Percentiles rank a stretch among this genome's conserved stretches.
phyloP scores from a whole-genome alignment of 1,284 basidiomycete species.

The Sparassis latifolia region DNA sequence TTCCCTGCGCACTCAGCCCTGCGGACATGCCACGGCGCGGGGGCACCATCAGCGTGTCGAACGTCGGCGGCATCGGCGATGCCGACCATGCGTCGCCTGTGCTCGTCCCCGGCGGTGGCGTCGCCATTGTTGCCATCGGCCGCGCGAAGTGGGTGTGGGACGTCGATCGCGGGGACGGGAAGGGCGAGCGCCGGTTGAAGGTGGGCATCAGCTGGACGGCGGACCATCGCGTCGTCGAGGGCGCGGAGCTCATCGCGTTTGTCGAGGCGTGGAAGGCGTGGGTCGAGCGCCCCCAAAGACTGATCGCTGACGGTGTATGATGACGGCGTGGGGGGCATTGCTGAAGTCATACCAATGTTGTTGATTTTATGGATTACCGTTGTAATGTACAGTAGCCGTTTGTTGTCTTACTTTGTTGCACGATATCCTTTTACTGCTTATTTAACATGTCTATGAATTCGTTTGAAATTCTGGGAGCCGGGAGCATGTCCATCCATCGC shows the following conservation, averaged over 20 bases:
- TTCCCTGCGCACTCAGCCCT: conserved; percentile 55
- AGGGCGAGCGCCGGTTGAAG: conserved; percentile 61
- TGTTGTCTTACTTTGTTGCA: no score
- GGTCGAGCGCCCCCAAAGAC: conserved; percentile 73
- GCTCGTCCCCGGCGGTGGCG: conserved; percentile 81
- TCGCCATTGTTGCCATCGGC: conserved; percentile 89
- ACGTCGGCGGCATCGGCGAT: conserved; percentile 76
- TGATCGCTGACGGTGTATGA: conserved; percentile 61
- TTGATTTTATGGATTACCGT: no score
- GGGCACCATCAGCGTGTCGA: conserved; percentile 83
- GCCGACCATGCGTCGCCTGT: conserved; percentile 73
- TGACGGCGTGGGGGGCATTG: no score
- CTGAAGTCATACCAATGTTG: no score
- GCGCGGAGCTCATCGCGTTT: conserved; percentile 87
- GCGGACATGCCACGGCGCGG: conserved; percentile 62
- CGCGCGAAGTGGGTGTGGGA: conserved; percentile 81
- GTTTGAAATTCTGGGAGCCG: no score
- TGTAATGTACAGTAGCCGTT: no score
- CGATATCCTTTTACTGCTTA: no score
- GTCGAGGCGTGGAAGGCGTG: conserved; percentile 85
- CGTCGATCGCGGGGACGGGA: conserved; percentile 38
- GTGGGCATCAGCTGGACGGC: conserved; percentile 82
- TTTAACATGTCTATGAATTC: no score
- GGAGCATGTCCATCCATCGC: no score
- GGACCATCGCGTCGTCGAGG: conserved; percentile 89